Conservation (phyloP, 306 rosid genomes). For the Dalbergia cochinchinensis region DNA sequence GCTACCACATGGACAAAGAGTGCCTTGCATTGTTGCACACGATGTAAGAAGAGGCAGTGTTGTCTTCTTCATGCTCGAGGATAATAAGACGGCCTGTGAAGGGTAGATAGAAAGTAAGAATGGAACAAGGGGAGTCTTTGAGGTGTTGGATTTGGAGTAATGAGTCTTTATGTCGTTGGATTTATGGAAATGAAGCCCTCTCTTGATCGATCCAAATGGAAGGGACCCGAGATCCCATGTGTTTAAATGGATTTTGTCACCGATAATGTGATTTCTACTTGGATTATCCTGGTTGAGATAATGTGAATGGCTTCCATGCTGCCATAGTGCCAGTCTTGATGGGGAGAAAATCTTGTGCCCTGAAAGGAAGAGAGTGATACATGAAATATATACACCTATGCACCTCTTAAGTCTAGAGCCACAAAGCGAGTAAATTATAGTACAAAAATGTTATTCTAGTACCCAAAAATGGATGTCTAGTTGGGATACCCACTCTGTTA, state of each 20-base stretch:
- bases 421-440: too few relatives aligned
- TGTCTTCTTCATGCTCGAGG: background rate
- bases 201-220: background rate
- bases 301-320: constrained; percentile 6
- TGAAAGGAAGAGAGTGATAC: too few relatives aligned
- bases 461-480: too few relatives aligned
- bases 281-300: constrained; percentile 1
- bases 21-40: constrained; percentile 47
- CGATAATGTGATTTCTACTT: background rate
- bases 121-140: constrained; percentile 18
- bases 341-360: too few relatives aligned
- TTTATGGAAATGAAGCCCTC: constrained; percentile 41
- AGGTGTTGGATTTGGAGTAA: background rate
- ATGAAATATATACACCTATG: too few relatives aligned
- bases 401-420: too few relatives aligned
- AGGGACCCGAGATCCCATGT: constrained; percentile 59
- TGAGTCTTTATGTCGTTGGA: background rate
- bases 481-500: too few relatives aligned
- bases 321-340: too few relatives aligned
- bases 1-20: constrained; percentile 50
- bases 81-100: constrained; percentile 40
- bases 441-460: too few relatives aligned
- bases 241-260: constrained; percentile 35
- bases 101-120: constrained; percentile 29
- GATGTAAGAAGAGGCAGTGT: constrained; percentile 29